These are phyloP conservation scores for Triticum urartu DNA, from an alignment of 176 grass and related monocot genomes.

Conservation along the genomic window DNA sequence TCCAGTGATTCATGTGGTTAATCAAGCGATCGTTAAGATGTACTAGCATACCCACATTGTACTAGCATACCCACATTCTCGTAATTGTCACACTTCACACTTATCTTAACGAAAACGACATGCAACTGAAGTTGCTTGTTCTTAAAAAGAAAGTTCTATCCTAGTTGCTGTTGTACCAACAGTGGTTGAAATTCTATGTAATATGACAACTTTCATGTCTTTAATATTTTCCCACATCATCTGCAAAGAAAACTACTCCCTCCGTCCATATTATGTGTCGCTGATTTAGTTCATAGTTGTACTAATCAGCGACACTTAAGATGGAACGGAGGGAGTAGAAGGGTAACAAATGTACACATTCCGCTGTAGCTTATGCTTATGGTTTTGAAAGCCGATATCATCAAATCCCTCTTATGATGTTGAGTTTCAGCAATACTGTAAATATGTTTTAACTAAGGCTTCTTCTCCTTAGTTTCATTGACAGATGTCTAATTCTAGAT, in stretches of 20 bases:
- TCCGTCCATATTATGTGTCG: too few relatives aligned
- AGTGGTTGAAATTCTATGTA: conserved; percentile 1
- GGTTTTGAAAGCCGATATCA: background rate
- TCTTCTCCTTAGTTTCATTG: background rate
- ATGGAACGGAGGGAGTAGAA: background rate
- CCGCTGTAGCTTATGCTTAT: background rate
- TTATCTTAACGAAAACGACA: too few relatives aligned
- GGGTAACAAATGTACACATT: background rate
- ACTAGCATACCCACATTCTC: too few relatives aligned
- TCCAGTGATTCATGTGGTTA: too few relatives aligned
- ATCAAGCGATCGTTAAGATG: too few relatives aligned
- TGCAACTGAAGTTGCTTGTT: too few relatives aligned
- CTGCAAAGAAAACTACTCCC: background rate
- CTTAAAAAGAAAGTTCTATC: too few relatives aligned
- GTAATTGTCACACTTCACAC: too few relatives aligned
- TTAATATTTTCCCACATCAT: background rate
- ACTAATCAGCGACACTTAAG: too few relatives aligned
- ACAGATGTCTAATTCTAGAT: background rate
- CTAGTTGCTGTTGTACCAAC: background rate
- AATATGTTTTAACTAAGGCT: background rate
- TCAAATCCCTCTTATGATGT: background rate
- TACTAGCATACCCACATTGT: too few relatives aligned
- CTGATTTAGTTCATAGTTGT: too few relatives aligned
- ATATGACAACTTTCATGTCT: conserved; percentile 11
- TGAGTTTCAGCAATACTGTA: background rate